These are phyloP conservation scores for Candida germanica DNA, from an alignment of 805 yeast genomes.

Conservation along the genomic window DNA sequence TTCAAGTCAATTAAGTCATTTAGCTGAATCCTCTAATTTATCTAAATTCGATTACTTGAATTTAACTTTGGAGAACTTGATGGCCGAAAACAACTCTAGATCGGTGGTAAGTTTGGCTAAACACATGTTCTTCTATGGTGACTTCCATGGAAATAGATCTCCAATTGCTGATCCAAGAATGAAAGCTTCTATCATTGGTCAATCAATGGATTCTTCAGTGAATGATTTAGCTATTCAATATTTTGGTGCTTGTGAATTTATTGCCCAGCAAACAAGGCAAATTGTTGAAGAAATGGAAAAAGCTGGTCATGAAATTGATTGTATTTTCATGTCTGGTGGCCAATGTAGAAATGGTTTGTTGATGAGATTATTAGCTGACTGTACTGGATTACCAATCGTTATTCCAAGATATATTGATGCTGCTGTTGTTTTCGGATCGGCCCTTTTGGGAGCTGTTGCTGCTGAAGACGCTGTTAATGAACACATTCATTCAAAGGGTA, in stretches of 20 bases:
- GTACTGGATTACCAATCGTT: conserved; percentile 86
- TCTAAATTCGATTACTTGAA: conserved; percentile 84
- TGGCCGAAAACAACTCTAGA: conserved; percentile 52
- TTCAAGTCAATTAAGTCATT: conserved; percentile 60
- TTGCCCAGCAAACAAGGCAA: conserved; percentile 96
- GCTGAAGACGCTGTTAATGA: conserved; percentile 57
- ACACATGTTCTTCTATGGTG: conserved; percentile 91
- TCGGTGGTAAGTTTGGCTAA: conserved; percentile 79
- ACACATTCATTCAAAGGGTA: conserved; percentile 31
- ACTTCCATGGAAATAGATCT: conserved; percentile 92
- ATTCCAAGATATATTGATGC: conserved; percentile 95
- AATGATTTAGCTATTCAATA: conserved; percentile 84
- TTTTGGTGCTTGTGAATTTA: conserved; percentile 93
- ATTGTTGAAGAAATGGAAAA: conserved; percentile 81
- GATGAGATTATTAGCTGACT: conserved; percentile 87
- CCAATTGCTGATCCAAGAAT: conserved; percentile 95
- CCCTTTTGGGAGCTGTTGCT: conserved; percentile 92
- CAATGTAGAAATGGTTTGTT: conserved; percentile 90
- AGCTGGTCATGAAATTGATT: conserved; percentile 72
- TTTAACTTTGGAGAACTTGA: conserved; percentile 65
- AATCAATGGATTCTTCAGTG: conserved; percentile 83
- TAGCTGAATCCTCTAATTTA: conserved; percentile 64
- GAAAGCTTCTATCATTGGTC: conserved; percentile 91
- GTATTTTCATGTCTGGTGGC: conserved; percentile 92
- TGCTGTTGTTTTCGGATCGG: conserved; percentile 95